Evolutionary conservation across 768 basidiomycete genomes (phyloP), one percentile per base, ranked within the genome.

Genomic region (Chalciporus piperatus): DNA sequence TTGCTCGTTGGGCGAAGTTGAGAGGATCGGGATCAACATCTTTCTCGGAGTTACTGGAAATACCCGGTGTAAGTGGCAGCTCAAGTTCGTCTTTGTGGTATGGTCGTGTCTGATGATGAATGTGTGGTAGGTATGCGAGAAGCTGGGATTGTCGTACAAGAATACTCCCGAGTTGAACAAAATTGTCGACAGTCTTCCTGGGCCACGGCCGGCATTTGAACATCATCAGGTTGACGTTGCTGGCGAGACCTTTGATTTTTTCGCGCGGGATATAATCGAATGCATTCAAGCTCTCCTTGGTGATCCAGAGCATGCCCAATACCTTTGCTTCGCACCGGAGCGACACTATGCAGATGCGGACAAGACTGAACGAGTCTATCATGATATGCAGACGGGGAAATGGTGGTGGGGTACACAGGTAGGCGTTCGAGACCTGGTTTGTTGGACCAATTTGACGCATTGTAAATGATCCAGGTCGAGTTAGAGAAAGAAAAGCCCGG

Each of bases 321-420:
- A 70, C 25, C 60, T 77, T 1, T 50, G 63, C 2, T 62, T 72
- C 46, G 51, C 48, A 2, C 76, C 75, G 0, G 75, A 76, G 50
- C 51, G 59, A 3, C 75, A 76, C 41, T 78, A 69, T 49, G 30
- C 55, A 0, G 72, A 74, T 50, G 54, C 43, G 0, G 60, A 65
- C 7, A 23, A 61, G 9, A 66, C 41, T 1, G 39, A 50, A 0
- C 50, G 67, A 0, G 14, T 76, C 0, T 78, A 70, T 50, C 56
- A 62, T 52, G 76, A 79, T 41, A 72, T 79, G 70, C 65, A 77
- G 38, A 79, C 76, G 0, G 76, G 73, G 0, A 68, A 71, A 41
- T 81, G 79, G 79, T 80, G 78, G 79, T 80, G 78, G 77, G 42
- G 43, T 10, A 72, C 67, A 1, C 79, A 80, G 66, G 78, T 78